These are phyloP conservation scores for Russula brevipes DNA, from an alignment of 768 basidiomycete genomes.

Conservation along the genomic window DNA sequence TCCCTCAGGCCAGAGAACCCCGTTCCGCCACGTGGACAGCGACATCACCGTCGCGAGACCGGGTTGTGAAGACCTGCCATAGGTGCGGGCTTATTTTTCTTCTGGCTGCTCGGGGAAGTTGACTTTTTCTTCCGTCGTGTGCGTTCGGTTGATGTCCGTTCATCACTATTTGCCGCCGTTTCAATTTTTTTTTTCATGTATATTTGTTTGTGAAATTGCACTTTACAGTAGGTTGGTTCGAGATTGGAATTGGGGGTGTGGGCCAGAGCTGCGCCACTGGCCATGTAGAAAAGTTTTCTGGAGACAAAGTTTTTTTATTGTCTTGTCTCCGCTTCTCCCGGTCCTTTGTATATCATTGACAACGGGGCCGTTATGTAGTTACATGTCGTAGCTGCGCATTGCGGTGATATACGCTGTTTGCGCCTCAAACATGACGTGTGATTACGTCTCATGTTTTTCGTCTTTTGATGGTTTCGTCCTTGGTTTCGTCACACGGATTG, in stretches of 20 bases:
- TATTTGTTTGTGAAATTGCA: no score
- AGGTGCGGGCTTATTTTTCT: background rate
- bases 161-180: no score
- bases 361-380: no score
- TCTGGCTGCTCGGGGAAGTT: background rate
- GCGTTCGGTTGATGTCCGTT: no score
- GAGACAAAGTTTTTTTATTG: no score
- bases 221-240: no score
- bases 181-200: no score
- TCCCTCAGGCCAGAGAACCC: slow-evolving; percentile 58
- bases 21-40: slow-evolving; percentile 28
- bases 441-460: background rate
- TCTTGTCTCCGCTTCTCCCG: background rate
- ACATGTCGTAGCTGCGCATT: background rate
- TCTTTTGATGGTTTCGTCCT: background rate
- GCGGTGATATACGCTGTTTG: background rate
- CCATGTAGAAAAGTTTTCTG: no score
- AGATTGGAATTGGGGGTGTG: no score
- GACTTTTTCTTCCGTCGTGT: background rate
- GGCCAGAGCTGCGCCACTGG: no score
- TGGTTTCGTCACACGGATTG: background rate
- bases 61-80: background rate
- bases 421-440: background rate
- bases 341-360: background rate
- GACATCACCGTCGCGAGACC: slow-evolving; percentile 13